Evolutionary conservation across 805 yeast species (phyloP), one percentile per base, ranked within the genome.

Genomic region (Ogataea methanolica): DNA sequence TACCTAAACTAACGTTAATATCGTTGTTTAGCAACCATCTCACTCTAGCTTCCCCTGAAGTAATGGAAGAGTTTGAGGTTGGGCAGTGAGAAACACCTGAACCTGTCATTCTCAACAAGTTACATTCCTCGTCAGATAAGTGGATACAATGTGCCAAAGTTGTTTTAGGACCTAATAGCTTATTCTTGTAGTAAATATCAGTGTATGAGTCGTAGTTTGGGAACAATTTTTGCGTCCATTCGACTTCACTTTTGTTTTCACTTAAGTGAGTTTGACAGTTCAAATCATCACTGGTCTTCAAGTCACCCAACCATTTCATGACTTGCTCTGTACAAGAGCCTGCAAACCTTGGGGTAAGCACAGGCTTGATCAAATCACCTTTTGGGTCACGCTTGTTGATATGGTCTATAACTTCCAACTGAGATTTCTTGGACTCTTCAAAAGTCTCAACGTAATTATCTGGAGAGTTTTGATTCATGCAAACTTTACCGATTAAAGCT

Each of bases 41-140:
- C 11, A 92, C 80, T 17, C 89, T 84, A 8, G 96, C 91, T 65
- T 89, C 95, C 16, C 99, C 99, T 11, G 95, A 84, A 0, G 96
- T 83, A 48, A 92, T 75, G 16, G 94, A 81, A 1, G 96, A 81
- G 64, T 92, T 92, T 16, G 96, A 87, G 11, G 89, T 80, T 2
- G 99, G 99, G 68, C 99, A 92, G 66, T 94, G 98, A 5, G 96
- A 77, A 16, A 92, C 79, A 12, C 97, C 95, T 33, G 88, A 70
- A 6, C 78, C 68, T 19, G 77, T 75, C 16, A 58, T 52, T 51
- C 73, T 74, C 40, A 94, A 72, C 19, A 86, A 50, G 16, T 74
- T 66, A 38, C 82, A 72, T 64, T 92, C 99, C 2, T 72, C 72
- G 8, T 78, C 80, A 1, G 79, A 55, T 45, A 92, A 69, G 60